Conservation (phyloP, 1,139 yeast genomes). For the Candida freyschussii region DNA sequence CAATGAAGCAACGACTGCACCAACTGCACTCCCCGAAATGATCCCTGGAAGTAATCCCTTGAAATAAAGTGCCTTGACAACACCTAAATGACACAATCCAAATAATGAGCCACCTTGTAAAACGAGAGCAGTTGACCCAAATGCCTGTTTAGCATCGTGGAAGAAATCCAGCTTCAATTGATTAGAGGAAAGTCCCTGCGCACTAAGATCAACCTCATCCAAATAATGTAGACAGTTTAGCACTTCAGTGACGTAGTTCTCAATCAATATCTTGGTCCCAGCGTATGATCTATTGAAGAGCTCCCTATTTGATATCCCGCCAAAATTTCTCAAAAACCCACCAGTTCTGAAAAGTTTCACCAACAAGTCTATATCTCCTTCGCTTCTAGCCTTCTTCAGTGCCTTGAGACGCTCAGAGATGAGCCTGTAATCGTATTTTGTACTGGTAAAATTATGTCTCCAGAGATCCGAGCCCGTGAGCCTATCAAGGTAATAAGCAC, state of each 20-base stretch:
- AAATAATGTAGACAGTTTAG: conserved; percentile 59
- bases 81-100: conserved; percentile 92
- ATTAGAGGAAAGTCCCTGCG: conserved; percentile 21
- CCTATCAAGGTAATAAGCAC: conserved; percentile 57
- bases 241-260: conserved; percentile 79
- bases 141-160: conserved; percentile 84
- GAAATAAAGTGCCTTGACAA: conserved; percentile 71
- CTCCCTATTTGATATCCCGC: conserved; percentile 79
- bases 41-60: conserved; percentile 77
- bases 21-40: conserved; percentile 91
- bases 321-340: conserved; percentile 75
- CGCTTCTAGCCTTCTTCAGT: conserved; percentile 56
- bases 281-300: conserved; percentile 76
- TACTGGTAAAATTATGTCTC: conserved; percentile 83
- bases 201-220: conserved; percentile 25
- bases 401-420: conserved; percentile 69
- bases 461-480: conserved; percentile 69
- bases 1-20: conserved; percentile 86
- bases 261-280: conserved; percentile 86
- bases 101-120: conserved; percentile 93
- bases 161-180: conserved; percentile 73
- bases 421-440: conserved; percentile 77
- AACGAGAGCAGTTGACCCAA: conserved; percentile 85
- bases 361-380: conserved; percentile 52
- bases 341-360: conserved; percentile 79